Evolutionary conservation across 805 yeast species (phyloP).

Genomic region (Ogataea trehalophila): DNA sequence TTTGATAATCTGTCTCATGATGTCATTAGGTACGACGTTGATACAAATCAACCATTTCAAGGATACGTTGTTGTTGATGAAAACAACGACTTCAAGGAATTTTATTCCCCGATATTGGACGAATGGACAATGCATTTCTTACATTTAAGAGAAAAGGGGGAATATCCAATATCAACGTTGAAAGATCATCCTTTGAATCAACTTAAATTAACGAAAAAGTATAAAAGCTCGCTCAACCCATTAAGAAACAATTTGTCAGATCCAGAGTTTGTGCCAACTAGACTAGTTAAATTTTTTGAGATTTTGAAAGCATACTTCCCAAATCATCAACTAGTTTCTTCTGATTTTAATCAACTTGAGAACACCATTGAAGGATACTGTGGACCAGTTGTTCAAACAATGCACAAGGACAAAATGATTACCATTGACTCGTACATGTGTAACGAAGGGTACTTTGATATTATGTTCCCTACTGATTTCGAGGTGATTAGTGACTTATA

Average conservation of each 20-base stretch:
- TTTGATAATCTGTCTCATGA: constrained; percentile 85
- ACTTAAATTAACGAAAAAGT: constrained; percentile 35
- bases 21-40: constrained; percentile 66
- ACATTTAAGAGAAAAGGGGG: constrained; percentile 47
- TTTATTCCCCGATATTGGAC: constrained; percentile 59
- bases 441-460: constrained; percentile 82
- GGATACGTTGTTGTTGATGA: constrained; percentile 73
- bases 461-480: constrained; percentile 83
- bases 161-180: constrained; percentile 28
- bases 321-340: constrained; percentile 63
- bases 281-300: constrained; percentile 60
- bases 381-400: constrained; percentile 78
- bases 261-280: constrained; percentile 80
- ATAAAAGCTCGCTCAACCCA: constrained; percentile 54
- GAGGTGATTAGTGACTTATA: constrained; percentile 56
- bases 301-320: constrained; percentile 65
- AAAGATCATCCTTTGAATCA: constrained; percentile 57
- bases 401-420: constrained; percentile 60
- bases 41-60: constrained; percentile 63
- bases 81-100: constrained; percentile 71
- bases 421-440: constrained; percentile 72
- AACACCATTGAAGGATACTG: constrained; percentile 51
- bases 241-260: constrained; percentile 61
- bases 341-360: constrained; percentile 62
- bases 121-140: constrained; percentile 52